Evolutionary conservation across 352 stramenopile species (phyloP).

Genomic region (Elongisporangium anandrum): DNA sequence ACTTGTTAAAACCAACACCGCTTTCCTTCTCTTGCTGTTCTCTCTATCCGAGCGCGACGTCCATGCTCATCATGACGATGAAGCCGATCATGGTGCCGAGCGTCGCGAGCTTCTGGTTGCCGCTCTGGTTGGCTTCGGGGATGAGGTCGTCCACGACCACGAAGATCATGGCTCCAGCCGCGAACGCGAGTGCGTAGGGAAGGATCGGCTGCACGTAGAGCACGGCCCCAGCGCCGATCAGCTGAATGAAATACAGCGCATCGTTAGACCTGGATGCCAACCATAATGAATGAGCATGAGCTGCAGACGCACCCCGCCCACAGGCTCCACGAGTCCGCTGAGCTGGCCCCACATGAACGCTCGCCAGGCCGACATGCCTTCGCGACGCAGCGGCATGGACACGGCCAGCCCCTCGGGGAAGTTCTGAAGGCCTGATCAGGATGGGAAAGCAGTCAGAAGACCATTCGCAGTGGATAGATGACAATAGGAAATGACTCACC

Average conservation of each 20-base stretch:
- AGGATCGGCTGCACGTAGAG: slow-evolving; percentile 86
- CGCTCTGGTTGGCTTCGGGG: slow-evolving; percentile 83
- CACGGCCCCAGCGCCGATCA: slow-evolving; percentile 80
- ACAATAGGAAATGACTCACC: slow-evolving; percentile 5
- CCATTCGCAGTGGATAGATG: not conserved
- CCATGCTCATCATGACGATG: slow-evolving; percentile 91
- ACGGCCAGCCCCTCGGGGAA: slow-evolving; percentile 88
- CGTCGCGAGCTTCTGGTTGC: slow-evolving; percentile 86
- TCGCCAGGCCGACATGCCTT: slow-evolving; percentile 77
- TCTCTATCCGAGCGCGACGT: slow-evolving; percentile 75
- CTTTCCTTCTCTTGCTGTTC: not conserved
- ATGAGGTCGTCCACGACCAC: slow-evolving; percentile 91
- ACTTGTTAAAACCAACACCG: slow-evolving; percentile 2
- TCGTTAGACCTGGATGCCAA: slow-evolving; percentile 2
- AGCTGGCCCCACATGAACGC: slow-evolving; percentile 90
- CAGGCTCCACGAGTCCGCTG: slow-evolving; percentile 84
- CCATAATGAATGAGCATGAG: no score
- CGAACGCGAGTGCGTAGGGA: slow-evolving; percentile 89
- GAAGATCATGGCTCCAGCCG: slow-evolving; percentile 90
- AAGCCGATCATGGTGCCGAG: slow-evolving; percentile 86
- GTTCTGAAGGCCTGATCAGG: slow-evolving; percentile 67
- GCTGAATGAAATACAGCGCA: slow-evolving; percentile 21
- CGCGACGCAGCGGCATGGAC: slow-evolving; percentile 81
- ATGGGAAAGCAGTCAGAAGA: no score
- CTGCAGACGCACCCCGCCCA: slow-evolving; percentile 65